These are phyloP conservation scores for Xylaria bambusicola DNA, from an alignment of 495 filamentous ascomycete species.

Conservation along the genomic window DNA sequence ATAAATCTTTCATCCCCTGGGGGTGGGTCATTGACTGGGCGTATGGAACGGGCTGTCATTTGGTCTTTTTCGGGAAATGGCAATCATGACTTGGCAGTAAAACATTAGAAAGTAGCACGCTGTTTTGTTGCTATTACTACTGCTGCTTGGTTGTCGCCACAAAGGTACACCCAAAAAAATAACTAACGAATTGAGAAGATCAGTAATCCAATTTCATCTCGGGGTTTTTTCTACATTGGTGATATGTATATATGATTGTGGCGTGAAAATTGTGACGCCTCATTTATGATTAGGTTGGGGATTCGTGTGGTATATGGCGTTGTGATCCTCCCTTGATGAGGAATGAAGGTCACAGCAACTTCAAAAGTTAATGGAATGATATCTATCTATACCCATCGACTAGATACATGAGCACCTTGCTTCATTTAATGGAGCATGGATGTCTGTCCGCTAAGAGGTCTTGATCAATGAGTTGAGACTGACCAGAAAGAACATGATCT, in stretches of 20 bases:
- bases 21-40: constrained; percentile 37
- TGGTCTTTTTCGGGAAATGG: constrained; percentile 39
- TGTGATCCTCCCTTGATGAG: too few relatives aligned
- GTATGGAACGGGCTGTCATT: constrained; percentile 40
- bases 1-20: constrained; percentile 41
- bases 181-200: constrained; percentile 37
- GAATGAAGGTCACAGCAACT: too few relatives aligned
- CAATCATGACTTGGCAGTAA: constrained; percentile 33
- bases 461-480: too few relatives aligned
- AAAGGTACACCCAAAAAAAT: constrained; percentile 35
- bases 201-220: constrained; percentile 10
- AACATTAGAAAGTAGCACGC: constrained; percentile 27
- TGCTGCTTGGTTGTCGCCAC: constrained; percentile 28
- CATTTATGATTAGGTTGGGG: too few relatives aligned
- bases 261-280: too few relatives aligned
- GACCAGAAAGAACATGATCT: too few relatives aligned
- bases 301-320: too few relatives aligned
- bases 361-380: too few relatives aligned
- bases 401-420: too few relatives aligned
- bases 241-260: constrained; percentile 15
- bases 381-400: too few relatives aligned
- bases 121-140: constrained; percentile 22
- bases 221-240: background rate
- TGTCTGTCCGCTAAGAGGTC: too few relatives aligned
- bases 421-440: too few relatives aligned